These are phyloP conservation scores for Solanum pinnatisectum DNA, from an alignment of 257 asterid genomes.

Conservation along the genomic window DNA sequence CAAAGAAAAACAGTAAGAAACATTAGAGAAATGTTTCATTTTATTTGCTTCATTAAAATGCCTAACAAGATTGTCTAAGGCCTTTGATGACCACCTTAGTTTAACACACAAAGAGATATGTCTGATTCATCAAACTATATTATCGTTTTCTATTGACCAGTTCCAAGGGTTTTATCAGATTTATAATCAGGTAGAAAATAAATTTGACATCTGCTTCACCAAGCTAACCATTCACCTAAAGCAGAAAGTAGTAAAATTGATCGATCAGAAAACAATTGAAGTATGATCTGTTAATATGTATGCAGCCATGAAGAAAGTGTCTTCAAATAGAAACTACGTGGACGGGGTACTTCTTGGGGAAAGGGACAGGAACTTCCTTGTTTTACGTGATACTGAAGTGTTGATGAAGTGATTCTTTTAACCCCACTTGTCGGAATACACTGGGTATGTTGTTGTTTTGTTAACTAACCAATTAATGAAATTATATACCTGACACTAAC, in stretches of 20 bases:
- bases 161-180: background rate
- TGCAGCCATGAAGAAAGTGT: background rate
- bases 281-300: background rate
- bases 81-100: background rate
- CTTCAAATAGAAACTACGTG: background rate
- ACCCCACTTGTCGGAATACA: background rate
- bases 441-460: background rate
- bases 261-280: background rate
- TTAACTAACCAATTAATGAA: background rate
- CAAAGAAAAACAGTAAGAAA: background rate
- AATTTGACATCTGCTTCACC: background rate
- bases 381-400: background rate
- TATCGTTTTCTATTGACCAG: background rate
- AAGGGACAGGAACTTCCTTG: background rate
- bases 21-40: background rate
- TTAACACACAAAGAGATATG: background rate
- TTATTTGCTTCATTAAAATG: background rate
- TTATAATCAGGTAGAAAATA: background rate
- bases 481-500: background rate
- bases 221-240: background rate
- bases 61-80: background rate
- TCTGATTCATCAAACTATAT: background rate
- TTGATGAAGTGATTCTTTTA: background rate
- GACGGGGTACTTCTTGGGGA: background rate
- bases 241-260: background rate